These are phyloP conservation scores for Ogataea methylovora DNA, from an alignment of 805 yeast species.

Conservation along the genomic window DNA sequence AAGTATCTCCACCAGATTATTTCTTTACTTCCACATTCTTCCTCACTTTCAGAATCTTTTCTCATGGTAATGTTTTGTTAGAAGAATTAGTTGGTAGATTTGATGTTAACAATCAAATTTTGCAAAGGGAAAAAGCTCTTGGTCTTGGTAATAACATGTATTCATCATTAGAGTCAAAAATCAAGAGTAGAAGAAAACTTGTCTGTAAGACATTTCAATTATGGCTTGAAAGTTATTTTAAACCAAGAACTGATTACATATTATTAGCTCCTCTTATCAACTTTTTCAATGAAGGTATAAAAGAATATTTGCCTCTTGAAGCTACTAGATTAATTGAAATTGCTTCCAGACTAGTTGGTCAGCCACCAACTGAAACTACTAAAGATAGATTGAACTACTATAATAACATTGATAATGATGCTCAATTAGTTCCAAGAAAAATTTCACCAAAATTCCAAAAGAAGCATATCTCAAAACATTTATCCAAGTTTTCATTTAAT, in stretches of 20 bases:
- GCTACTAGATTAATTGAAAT: constrained; percentile 53
- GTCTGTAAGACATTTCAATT: constrained; percentile 63
- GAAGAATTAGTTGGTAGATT: constrained; percentile 62
- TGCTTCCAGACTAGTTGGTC: constrained; percentile 52
- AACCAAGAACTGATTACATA: constrained; percentile 48
- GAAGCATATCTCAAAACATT: constrained; percentile 20
- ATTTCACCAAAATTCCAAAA: constrained; percentile 29
- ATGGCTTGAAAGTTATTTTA: constrained; percentile 94
- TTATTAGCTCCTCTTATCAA: constrained; percentile 65
- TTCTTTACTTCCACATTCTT: constrained; percentile 70
- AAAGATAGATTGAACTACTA: constrained; percentile 25
- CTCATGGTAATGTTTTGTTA: constrained; percentile 57
- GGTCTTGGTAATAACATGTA: constrained; percentile 17
- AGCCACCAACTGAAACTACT: constrained; percentile 40
- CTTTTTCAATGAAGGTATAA: constrained; percentile 73
- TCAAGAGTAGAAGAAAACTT: constrained; percentile 56
- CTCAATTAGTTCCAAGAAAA: constrained; percentile 48
- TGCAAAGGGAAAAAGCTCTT: constrained; percentile 18
- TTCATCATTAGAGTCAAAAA: constrained; percentile 33
- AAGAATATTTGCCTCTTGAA: constrained; percentile 55
- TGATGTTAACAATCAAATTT: constrained; percentile 37
- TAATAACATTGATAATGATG: constrained; percentile 24
- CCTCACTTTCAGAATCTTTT: constrained; percentile 66
- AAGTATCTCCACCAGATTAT: constrained; percentile 52
- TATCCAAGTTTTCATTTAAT: constrained; percentile 15